Evolutionary conservation across 2,329 filamentous ascomycete species (phyloP).

Genomic region (Scedosporium apiospermum): DNA sequence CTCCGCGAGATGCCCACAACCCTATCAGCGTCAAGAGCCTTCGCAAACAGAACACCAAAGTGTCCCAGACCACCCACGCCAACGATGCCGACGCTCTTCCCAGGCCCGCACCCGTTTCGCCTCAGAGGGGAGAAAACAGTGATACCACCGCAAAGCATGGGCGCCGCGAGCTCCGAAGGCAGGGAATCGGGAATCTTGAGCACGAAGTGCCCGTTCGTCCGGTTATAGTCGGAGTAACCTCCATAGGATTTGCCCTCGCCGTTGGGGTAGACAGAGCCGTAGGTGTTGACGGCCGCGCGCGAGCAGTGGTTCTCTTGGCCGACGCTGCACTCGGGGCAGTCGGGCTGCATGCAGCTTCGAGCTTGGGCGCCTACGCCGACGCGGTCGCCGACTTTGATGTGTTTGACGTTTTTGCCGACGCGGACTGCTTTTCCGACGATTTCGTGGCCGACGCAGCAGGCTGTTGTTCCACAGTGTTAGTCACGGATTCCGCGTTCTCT

Average conservation of each 20-base stretch:
- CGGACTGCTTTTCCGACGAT: constrained; percentile 51
- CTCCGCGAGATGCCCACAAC: constrained; percentile 51
- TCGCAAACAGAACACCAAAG: constrained; percentile 59
- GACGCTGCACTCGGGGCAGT: constrained; percentile 30
- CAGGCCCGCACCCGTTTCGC: constrained; percentile 54
- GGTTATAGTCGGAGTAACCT: constrained; percentile 30
- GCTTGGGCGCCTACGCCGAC: constrained; percentile 55
- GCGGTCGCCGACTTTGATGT: constrained; percentile 51
- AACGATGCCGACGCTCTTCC: constrained; percentile 57
- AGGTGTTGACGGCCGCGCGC: constrained; percentile 36
- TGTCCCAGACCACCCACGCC: constrained; percentile 62
- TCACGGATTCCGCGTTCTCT: constrained; percentile 3
- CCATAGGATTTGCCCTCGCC: constrained; percentile 35
- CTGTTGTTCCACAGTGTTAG: constrained; percentile 17
- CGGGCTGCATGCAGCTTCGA: constrained; percentile 38
- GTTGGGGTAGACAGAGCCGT: constrained; percentile 38
- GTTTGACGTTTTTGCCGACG: constrained; percentile 36
- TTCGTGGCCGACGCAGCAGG: constrained; percentile 53
- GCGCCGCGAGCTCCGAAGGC: constrained; percentile 35
- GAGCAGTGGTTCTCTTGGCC: constrained; percentile 33
- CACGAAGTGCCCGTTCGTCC: constrained; percentile 34
- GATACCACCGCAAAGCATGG: constrained; percentile 63
- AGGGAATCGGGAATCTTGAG: constrained; percentile 35
- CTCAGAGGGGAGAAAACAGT: constrained; percentile 57
- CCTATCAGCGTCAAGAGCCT: constrained; percentile 53